Base-by-base conservation (phyloP, 495 filamentous ascomycete genomes). In the Talaromyces ruber region DNA sequence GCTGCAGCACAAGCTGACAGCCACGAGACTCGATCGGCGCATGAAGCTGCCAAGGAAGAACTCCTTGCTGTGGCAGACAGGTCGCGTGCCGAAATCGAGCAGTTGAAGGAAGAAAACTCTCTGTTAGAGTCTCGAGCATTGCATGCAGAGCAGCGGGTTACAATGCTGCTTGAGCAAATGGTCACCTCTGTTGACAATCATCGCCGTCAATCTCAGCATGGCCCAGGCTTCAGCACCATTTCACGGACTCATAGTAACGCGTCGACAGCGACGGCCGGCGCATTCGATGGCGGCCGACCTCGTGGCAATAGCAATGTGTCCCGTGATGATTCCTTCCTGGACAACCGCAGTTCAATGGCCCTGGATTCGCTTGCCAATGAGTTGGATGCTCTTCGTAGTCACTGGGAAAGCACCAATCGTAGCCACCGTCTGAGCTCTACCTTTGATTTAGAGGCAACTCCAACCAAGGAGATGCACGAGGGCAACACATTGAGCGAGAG, bases 371-470 rank as follows among this genome's bases (percentile, higher is more conserved):
- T 99, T 3, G 93, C 95, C 22, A 88, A 84, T 58, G 94, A 99
- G 73, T 84, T 99, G 4, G 94, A 98, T 61, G 83, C 88, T 18
- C 81, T 98, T 43, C 86, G 93, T 32, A 87, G 78, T 32, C 94
- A 96, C 63, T 98, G 95, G 93, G 93, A 98, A 73, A 88, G 88
- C 52, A 97, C 92, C 45, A 97, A 93, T 74, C 93, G 93, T 73
- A 93, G 61, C 45, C 97, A 97, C 70, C 87, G 93, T 16, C 77
- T 96, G 51, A 93, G 89, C 71, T 93, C 86, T 65, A 78, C 84
- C 14, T 93, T 96, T 67, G 93, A 97, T 68, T 88, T 94, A 64
- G 93, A 97, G 63, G 79, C 82, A 24, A 84, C 83, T 25, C 75
- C 80, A 12, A 85, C 81, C 57, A 83, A 79, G 64, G 81, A 81